Base-by-base conservation (phyloP, 2,329 filamentous ascomycete genomes). In the Aspergillus ochraceus region DNA sequence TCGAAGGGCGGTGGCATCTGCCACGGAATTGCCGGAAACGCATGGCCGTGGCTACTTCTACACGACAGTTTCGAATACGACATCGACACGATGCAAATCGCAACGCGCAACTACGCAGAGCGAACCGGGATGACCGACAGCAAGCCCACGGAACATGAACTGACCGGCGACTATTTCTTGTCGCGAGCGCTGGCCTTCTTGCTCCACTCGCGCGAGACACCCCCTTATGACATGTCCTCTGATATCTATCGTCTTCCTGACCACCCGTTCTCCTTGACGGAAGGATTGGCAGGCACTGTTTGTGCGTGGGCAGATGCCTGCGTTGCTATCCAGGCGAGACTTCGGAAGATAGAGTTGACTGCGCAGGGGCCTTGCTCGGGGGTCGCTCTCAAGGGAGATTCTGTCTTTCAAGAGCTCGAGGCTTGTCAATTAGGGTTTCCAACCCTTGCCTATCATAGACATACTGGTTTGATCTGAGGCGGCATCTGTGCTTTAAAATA, bases 241-340 rank as follows among this genome's bases (percentile, higher is more conserved):
- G 65, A 68, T 50, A 66, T 73, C 22, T 79, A 76, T 50, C 74
- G 76, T n/a, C 68, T 75, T 66, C 76, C 77, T 2, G 77, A 79
- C 65, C 69, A 68, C 20, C 76, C 77, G 6, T 78, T 73, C 54
- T 71, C 71, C 30, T 65, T 78, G 19, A 76, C 72, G 24, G 77
- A 79, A 54, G 77, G 77, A 1, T 64, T 79, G 9, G 66, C 76
- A 1, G 77, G 77, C 1, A 76, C 70, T 32, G 50, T 78, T 2
- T 77, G 75, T 59, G 77, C 77, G 5, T 79, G 77, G 77, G 70
- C 75, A 19, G 77, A 79, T 29, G 69, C 75, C 5, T 78, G 74
- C 47, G 70, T 72, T 4, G 65, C 71, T 11, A 68, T 78, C 49
- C 65, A 72, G 53, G 70, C 70, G 6, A 69, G 70, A 39, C 50